phyloP scores from a whole-genome alignment of 139 green algal species.

The Pleodorina starrii region DNA sequence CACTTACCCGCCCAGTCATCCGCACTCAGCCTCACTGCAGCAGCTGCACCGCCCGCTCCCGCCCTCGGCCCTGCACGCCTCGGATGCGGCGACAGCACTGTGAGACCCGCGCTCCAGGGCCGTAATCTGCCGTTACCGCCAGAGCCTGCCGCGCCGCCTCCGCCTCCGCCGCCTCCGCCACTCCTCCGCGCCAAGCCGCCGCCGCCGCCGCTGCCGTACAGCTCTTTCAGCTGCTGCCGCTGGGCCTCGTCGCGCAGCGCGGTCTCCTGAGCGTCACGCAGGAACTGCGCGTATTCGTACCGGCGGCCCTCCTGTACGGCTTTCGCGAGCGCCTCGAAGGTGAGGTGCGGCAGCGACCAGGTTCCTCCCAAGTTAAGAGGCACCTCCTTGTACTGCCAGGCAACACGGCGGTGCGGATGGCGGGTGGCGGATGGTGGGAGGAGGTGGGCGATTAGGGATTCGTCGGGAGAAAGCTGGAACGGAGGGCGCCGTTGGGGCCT shows the following conservation, averaged over 20 bases:
- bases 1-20: no score
- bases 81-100: conserved; percentile 13
- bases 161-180: neutral
- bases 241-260: neutral
- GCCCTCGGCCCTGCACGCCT: neutral
- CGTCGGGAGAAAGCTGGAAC: no score
- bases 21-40: neutral
- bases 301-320: neutral
- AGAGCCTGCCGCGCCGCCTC: no score
- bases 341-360: conserved; percentile 13
- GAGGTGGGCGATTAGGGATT: no score
- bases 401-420: no score
- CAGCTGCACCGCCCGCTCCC: neutral
- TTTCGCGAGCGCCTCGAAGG: neutral
- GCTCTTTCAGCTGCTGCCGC: neutral
- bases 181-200: neutral
- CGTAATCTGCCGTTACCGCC: neutral
- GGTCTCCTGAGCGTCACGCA: neutral
- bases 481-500: no score
- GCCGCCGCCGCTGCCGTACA: neutral
- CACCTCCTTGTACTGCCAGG: conserved; percentile 16
- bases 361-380: conserved; percentile 12
- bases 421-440: no score
- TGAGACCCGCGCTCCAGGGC: neutral
- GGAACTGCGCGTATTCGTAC: conserved; percentile 16